These are phyloP conservation scores for Teratosphaeria zuluensis DNA, from an alignment of 2,329 filamentous ascomycete species.

Conservation along the genomic window DNA sequence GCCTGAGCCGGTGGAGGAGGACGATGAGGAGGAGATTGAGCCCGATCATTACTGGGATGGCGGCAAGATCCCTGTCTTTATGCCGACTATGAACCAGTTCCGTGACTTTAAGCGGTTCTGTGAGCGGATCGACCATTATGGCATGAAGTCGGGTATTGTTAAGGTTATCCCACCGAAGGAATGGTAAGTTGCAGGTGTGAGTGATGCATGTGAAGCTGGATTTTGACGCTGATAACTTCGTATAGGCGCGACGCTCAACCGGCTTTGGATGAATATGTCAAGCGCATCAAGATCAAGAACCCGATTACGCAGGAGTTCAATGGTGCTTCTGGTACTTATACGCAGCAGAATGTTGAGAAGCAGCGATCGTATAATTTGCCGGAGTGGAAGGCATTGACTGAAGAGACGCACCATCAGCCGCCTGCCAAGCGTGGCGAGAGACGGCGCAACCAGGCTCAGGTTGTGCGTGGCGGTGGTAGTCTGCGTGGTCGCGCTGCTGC, in stretches of 20 bases:
- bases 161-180: constrained; percentile 90
- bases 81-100: constrained; percentile 91
- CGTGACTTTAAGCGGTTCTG: constrained; percentile 88
- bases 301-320: constrained; percentile 98
- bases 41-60: constrained; percentile 79
- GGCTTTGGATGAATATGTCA: constrained; percentile 72
- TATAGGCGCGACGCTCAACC: constrained; percentile 61
- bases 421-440: constrained; percentile 81
- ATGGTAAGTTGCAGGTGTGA: constrained; percentile 54
- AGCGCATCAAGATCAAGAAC: constrained; percentile 86
- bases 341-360: constrained; percentile 94
- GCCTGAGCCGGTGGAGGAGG: constrained; percentile 32
- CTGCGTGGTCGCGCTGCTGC: constrained; percentile 18
- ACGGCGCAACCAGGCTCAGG: constrained; percentile 48
- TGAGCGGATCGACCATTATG: constrained; percentile 81
- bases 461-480: constrained; percentile 27
- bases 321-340: constrained; percentile 88
- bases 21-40: constrained; percentile 51
- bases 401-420: constrained; percentile 91
- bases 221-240: constrained; percentile 3
- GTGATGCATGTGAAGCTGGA: not conserved
- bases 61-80: constrained; percentile 84
- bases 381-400: constrained; percentile 88
- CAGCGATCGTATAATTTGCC: constrained; percentile 92
- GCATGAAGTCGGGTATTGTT: constrained; percentile 95